A percentile compares a stretch with the other conserved stretches of the same genome.
Conservation (phyloP, 2,329 filamentous ascomycete species). For the Fusarium sp. region DNA sequence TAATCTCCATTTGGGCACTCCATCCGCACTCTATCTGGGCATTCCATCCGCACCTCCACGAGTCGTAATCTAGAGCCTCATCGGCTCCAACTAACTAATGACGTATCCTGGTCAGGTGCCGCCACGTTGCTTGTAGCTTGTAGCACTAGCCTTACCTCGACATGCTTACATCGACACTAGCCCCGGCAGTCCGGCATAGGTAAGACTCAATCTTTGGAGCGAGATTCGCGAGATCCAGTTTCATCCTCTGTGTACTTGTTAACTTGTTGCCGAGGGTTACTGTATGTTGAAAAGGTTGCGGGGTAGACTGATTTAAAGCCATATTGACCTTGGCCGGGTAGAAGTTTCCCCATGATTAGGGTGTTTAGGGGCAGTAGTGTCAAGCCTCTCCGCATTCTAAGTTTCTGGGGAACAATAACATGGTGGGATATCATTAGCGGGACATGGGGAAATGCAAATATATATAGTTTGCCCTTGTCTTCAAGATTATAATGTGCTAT, state of each 20-base stretch:
- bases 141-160: no score
- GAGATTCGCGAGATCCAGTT: no score
- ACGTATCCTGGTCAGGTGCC: background rate
- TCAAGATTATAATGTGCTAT: no score
- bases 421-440: background rate
- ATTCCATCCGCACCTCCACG: background rate
- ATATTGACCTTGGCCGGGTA: background rate
- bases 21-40: background rate
- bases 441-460: background rate
- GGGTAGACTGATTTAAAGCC: background rate
- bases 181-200: constrained; percentile 2
- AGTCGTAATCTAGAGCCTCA: background rate
- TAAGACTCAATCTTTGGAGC: background rate
- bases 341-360: background rate
- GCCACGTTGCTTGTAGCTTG: background rate
- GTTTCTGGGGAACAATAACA: background rate
- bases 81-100: no score
- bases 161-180: background rate
- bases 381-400: constrained; percentile 6
- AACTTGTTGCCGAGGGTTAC: constrained; percentile 1
- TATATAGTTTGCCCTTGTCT: no score
- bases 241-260: no score
- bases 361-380: background rate
- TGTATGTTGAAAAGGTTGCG: background rate
- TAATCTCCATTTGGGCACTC: background rate